phyloP scores from a whole-genome alignment of 2,329 filamentous ascomycete genomes.

The Ophiostoma australiae region DNA sequence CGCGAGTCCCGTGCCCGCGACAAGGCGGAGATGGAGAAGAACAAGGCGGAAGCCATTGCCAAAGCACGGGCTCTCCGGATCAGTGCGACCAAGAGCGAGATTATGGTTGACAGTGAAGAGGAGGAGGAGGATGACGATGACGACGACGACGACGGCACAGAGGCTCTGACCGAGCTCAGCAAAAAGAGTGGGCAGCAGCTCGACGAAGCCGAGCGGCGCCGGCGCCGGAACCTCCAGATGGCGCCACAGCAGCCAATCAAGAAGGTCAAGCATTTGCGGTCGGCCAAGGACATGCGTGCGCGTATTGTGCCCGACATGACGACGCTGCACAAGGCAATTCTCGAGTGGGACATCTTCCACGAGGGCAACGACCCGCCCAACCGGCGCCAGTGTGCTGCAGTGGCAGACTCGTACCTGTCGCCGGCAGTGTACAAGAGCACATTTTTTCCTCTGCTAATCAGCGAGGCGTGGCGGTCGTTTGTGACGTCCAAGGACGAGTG shows the following conservation, averaged over 20 bases:
- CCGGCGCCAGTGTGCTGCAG: slow-evolving; percentile 65
- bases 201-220: slow-evolving; percentile 45
- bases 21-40: slow-evolving; percentile 66
- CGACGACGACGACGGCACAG: slow-evolving; percentile 56
- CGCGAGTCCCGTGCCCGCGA: slow-evolving; percentile 70
- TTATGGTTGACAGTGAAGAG: slow-evolving; percentile 82
- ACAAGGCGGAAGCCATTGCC: slow-evolving; percentile 67
- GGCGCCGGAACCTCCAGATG: slow-evolving; percentile 47
- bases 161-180: slow-evolving; percentile 45
- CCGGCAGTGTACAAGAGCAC: slow-evolving; percentile 78
- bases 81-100: slow-evolving; percentile 63
- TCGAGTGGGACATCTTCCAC: slow-evolving; percentile 95
- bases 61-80: slow-evolving; percentile 60
- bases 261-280: slow-evolving; percentile 74
- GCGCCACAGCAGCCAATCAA: slow-evolving; percentile 64
- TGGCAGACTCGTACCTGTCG: slow-evolving; percentile 72
- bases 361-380: slow-evolving; percentile 79
- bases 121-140: slow-evolving; percentile 68
- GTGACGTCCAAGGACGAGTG: slow-evolving; percentile 85
- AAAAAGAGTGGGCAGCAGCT: slow-evolving; percentile 46
- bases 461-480: slow-evolving; percentile 95
- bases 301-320: slow-evolving; percentile 86
- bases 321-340: slow-evolving; percentile 74
- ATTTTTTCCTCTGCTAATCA: slow-evolving; percentile 82
- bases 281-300: slow-evolving; percentile 89